Evolutionary conservation across 169 alveolate species (phyloP), one percentile per base, ranked within the genome.

Genomic region (Perkinsus olseni): DNA sequence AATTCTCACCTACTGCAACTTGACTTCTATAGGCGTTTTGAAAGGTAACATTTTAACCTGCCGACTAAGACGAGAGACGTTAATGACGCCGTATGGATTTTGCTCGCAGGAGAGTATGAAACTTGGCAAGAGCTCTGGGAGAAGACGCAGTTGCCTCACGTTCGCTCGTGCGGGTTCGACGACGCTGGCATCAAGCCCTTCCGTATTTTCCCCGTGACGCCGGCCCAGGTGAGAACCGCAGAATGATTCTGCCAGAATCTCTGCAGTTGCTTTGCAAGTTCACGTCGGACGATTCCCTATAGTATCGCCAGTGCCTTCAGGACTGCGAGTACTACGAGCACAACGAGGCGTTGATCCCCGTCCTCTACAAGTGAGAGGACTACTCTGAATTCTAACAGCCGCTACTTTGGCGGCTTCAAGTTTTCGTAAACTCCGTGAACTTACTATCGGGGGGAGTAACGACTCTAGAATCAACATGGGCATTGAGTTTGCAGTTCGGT

Each of bases 101-200:
- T 62, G 10, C 0, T 62, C 82, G 82, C 17, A 62, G 82, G 82
- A 8, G 74, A 40, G 37, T 40, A 91, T 28, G 92, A 91, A 37
- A 38, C 39, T n/a, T 91, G 92, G 92, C 40, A 91, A 24, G 92
- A 91, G 38, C 31, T 91, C 40, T 91, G 92, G 92, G 74, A 38
- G n/a, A 31, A 91, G 92, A 91, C 92, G 31, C 92, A 91, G 92
- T 28, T 91, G 3, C 50, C 38, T 20, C 50, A 34, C 38, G 38
- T 91, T 91, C 50, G 38, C 20, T 0, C 74, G 38, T 38, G 92
- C 38, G 74, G 82, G 31, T 62, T 62, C 34, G 17, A 62, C 37
- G 82, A 62, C 17, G 82, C 82, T 24, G 82, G 82, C 8, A 62
- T 62, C 82, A 62, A 62, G 34, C 82, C 82, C 28, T 13, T 62